Percentiles rank a stretch among this genome's conserved stretches.
Evolutionary conservation across 225 moss, liverwort and hornwort genomes (phyloP).

Genomic region (Pleurozium schreberi): DNA sequence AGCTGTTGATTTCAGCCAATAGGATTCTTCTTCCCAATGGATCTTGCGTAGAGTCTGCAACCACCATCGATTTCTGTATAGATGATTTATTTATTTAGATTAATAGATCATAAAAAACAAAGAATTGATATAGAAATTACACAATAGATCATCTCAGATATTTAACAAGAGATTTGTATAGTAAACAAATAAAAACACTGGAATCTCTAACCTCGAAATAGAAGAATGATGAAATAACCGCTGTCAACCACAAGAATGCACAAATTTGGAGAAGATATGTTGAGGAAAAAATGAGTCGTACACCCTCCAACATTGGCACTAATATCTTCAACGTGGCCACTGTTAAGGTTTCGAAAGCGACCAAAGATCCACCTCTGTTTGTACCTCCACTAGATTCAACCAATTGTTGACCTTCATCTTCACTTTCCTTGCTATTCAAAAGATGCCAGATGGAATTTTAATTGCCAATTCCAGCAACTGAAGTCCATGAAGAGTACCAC

Average conservation of each 20-base stretch:
- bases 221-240: conserved; percentile 51
- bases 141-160: background rate
- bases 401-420: conserved; percentile 25
- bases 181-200: background rate
- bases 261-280: conserved; percentile 54
- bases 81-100: background rate
- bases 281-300: conserved; percentile 36
- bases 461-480: background rate
- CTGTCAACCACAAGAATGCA: conserved; percentile 52
- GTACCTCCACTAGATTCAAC: conserved; percentile 10
- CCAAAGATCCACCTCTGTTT: conserved; percentile 9
- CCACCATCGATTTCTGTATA: conserved; percentile 46
- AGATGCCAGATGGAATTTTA: background rate
- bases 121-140: background rate
- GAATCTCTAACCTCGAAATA: conserved; percentile 42
- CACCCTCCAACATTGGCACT: conserved; percentile 31
- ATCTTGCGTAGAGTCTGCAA: conserved; percentile 43
- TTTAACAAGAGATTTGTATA: background rate
- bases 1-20: conserved; percentile 52
- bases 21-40: conserved; percentile 51
- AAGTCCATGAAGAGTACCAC: too few species aligned
- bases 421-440: conserved; percentile 21
- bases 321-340: conserved; percentile 11
- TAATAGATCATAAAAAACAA: background rate
- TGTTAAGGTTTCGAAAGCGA: background rate